Conservation (phyloP, 768 basidiomycete genomes). For the Postia placenta region DNA sequence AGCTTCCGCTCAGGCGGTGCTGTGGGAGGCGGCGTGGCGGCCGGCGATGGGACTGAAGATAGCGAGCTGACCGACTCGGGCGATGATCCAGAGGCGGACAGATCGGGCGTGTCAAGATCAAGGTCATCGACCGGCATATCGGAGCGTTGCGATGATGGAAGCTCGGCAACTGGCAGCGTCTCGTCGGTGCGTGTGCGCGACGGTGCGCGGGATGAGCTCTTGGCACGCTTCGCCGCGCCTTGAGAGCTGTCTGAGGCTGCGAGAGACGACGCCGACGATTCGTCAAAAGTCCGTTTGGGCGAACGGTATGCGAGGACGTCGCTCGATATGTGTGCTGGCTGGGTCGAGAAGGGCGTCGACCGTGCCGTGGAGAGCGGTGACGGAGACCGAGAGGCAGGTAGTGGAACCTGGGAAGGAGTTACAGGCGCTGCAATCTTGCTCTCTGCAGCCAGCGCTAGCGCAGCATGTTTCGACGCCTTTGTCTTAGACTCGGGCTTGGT, state of each 20-base stretch:
- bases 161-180: neutral
- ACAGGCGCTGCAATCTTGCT: constrained; percentile 9
- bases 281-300: constrained; percentile 57
- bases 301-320: constrained; percentile 30
- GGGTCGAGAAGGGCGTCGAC: constrained; percentile 10
- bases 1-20: constrained; percentile 34
- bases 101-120: constrained; percentile 22
- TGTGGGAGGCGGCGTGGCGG: constrained; percentile 23
- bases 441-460: constrained; percentile 3
- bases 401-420: constrained; percentile 30
- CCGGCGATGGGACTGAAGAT: constrained; percentile 29
- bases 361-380: constrained; percentile 19
- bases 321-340: neutral
- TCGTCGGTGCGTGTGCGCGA: constrained; percentile 3
- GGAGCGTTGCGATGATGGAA: neutral
- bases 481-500: constrained; percentile 16
- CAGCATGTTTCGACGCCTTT: constrained; percentile 3
- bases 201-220: constrained; percentile 17
- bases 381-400: constrained; percentile 30
- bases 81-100: constrained; percentile 18
- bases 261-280: constrained; percentile 38
- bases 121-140: constrained; percentile 19
- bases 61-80: constrained; percentile 31
- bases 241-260: constrained; percentile 23
- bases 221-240: constrained; percentile 25